phyloP scores from a whole-genome alignment of 2,329 filamentous ascomycete genomes.

The Xylariaceae sp. region DNA sequence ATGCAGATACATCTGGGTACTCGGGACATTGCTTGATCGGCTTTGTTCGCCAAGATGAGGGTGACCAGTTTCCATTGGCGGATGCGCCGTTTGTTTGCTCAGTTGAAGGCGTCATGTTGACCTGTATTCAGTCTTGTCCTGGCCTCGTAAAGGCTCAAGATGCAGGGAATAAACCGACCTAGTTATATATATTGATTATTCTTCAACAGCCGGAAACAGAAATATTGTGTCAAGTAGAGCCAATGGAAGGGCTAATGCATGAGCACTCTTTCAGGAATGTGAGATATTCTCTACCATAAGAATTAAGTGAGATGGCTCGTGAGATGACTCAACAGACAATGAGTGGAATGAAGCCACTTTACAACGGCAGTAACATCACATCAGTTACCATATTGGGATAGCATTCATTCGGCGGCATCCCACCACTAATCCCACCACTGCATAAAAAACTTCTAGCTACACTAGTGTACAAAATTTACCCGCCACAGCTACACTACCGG shows the following conservation, averaged over 20 bases:
- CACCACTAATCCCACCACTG: not conserved
- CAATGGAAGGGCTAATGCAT: not conserved
- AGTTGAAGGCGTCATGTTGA: conserved; percentile 24
- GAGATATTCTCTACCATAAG: too few relatives aligned
- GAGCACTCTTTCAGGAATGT: too few relatives aligned
- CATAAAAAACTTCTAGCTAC: not conserved
- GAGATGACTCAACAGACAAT: conserved; percentile 15
- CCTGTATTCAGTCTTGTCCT: not conserved
- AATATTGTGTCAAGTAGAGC: too few relatives aligned
- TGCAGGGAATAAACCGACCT: too few relatives aligned
- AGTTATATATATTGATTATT: too few relatives aligned
- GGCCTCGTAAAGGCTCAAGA: too few relatives aligned
- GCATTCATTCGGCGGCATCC: conserved; percentile 2
- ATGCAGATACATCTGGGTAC: conserved; percentile 67
- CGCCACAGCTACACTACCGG: too few relatives aligned
- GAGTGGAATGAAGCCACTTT: conserved; percentile 16
- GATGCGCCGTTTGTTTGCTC: conserved; percentile 22
- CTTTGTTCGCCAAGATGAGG: conserved; percentile 75
- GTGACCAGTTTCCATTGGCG: conserved; percentile 54
- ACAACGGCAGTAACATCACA: not conserved
- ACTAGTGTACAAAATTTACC: too few relatives aligned
- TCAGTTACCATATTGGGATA: conserved; percentile 21
- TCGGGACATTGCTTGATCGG: conserved; percentile 78
- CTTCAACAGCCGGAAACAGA: not conserved
- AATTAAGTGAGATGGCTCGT: too few relatives aligned